Evolutionary conservation across 345 rosid species (phyloP), one percentile per base, ranked within the genome.

Genomic region (Atalantia buxifolia): DNA sequence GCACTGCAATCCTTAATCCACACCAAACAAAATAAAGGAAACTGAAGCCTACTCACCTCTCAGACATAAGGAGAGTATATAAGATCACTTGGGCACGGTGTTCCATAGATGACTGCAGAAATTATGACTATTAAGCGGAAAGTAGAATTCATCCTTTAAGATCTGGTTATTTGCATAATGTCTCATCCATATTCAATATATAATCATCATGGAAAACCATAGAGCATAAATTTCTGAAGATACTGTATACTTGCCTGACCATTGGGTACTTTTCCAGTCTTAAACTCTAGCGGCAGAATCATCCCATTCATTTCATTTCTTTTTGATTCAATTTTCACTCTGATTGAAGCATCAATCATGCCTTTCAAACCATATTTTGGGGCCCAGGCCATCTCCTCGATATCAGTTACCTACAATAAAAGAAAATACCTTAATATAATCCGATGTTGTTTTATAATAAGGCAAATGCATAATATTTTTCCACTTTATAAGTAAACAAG

Each of bases 331-430:
- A 90, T 87, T 81, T 63, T 81, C 71, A 94, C 94, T 85, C 88
- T 87, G 63, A 96, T 79, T 73, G 98, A 94, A 85, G 96, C 99
- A 89, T 96, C 99, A 61, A 96, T 87, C 88, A 90, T 92, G 80
- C 99, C 99, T 85, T 96, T 96, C 83, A 96, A 83, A 70, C 99
- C 99, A 88, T 93, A 96, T 77, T 87, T 94, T 71, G 97, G 98
- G 75, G 97, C 97, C 99, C 98, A 94, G 60, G 94, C 87, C 98
- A 94, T 91, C 89, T 96, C 99, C 88, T 96, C 99, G 33, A 96
- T 96, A 84, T 96, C 98, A 79, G 92, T 82, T 56, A 96, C 98
- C 99, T 96, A 83, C 76, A 82, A 67, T 77, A 50, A 30, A 24
- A 28, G 40, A 19, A 12, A 56, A 35, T 66, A 16, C 42, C 38